Conservation (phyloP, 495 filamentous ascomycete genomes). For the Haplographium delicatum region DNA sequence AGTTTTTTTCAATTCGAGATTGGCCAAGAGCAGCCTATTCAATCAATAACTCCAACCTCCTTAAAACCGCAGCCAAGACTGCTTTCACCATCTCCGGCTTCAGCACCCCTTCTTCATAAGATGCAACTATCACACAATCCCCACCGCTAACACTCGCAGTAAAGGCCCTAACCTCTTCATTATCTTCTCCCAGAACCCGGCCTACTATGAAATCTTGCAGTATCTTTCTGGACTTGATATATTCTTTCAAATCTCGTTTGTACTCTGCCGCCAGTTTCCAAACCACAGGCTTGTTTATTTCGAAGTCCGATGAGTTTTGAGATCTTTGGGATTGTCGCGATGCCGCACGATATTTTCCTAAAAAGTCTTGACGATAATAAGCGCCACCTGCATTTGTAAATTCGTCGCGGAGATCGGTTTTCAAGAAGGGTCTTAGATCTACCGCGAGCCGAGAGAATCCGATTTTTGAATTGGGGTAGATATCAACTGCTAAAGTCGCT, state of each 20-base stretch:
- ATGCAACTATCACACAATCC: slow-evolving; percentile 7
- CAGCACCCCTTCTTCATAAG: slow-evolving; percentile 12
- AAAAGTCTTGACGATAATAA: neutral
- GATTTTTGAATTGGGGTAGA: slow-evolving; percentile 10
- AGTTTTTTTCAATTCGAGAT: no score
- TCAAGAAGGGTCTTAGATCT: slow-evolving; percentile 1
- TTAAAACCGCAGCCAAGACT: neutral
- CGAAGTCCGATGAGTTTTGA: neutral
- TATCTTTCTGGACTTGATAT: neutral
- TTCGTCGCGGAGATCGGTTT: neutral
- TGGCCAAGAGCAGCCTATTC: no score
- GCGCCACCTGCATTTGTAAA: slow-evolving; percentile 5
- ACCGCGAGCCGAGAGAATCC: slow-evolving; percentile 5
- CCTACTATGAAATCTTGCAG: slow-evolving; percentile 6
- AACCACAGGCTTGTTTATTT: neutral
- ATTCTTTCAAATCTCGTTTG: slow-evolving; percentile 4
- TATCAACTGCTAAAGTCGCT: slow-evolving; percentile 9
- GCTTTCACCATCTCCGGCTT: slow-evolving; percentile 8
- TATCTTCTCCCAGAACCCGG: slow-evolving; percentile 8
- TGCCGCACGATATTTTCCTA: slow-evolving; percentile 1
- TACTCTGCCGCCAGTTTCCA: slow-evolving; percentile 11
- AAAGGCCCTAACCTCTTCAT: slow-evolving; percentile 1
- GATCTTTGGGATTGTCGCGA: neutral
- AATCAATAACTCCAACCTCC: slow-evolving; percentile 2
- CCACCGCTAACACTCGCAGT: slow-evolving; percentile 8